Base-by-base conservation (phyloP, 768 basidiomycete species). In the Pleurotus eryngii region DNA sequence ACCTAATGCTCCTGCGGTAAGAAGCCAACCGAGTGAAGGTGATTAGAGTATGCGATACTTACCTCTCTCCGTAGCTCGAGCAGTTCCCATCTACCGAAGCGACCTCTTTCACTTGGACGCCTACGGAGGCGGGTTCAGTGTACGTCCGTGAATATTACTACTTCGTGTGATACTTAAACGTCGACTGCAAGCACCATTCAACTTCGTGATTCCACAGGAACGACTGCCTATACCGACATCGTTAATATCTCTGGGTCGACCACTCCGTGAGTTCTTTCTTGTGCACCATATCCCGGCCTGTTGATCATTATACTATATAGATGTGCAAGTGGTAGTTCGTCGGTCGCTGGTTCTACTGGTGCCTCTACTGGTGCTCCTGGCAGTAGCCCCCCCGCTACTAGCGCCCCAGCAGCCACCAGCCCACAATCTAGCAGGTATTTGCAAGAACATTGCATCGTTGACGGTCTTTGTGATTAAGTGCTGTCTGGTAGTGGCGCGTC, bases 201-300 rank as follows among this genome's bases (percentile, higher is more conserved):
- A 11, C 57, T 87, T 60, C 86, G 83, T 71, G 89, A 90, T 60
- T 70, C 68, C 64, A 81, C 81, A 12, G 89, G 89, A 14, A 14
- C 65, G 1, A 67, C 63, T 7, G 81, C 76, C 5, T 90, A 76
- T 70, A 81, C 81, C 12, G 81, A 82, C 50, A 70, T 73, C 2
- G 72, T 83, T 30, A 81, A 20, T 46, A 43, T 59, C 48, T 9
- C 56, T 47, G 18, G 14, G 35, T 14, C 38, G n/a, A 20, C 9
- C 18, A 45, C 49, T 15, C 45, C 24, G 27, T 57, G 17, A 49
- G 46, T n/a, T 3, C 50, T 15, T 46, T 35, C 3, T 27, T 12
- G 3, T 40, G 30, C 30, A 4, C 30, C 11, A 9, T 35, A 35
- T 35, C 0, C 30, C 9, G 9, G 7, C 30, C 9, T 35, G 30